A percentile compares a stretch with the other conserved stretches of the same genome.
Conservation (phyloP, 2,329 filamentous ascomycete genomes). For the Chalaropsis thielavioides region DNA sequence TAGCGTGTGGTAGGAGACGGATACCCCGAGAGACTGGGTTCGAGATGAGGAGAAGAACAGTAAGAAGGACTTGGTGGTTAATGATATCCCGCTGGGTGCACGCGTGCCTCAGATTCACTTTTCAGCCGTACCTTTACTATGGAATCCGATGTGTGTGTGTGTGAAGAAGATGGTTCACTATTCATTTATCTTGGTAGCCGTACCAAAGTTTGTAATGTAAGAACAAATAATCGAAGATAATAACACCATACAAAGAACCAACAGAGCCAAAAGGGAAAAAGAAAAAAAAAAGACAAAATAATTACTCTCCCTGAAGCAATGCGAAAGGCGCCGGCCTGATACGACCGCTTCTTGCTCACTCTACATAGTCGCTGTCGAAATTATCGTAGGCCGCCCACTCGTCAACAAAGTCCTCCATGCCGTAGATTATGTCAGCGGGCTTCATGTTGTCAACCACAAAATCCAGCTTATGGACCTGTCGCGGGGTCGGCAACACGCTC, state of each 20-base stretch:
- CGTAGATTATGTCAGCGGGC: constrained; percentile 50
- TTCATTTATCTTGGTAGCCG: too few species aligned
- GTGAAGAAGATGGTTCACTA: too few species aligned
- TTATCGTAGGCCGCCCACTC: constrained; percentile 36
- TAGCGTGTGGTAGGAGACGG: neutral
- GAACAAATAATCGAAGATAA: too few species aligned
- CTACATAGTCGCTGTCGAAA: constrained; percentile 25
- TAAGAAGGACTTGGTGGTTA: constrained; percentile 5
- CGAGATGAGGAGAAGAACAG: too few species aligned
- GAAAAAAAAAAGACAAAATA: too few species aligned
- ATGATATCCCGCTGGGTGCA: constrained; percentile 13
- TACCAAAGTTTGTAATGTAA: too few species aligned
- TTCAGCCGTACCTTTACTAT: neutral
- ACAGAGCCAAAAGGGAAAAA: too few species aligned
- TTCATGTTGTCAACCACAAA: constrained; percentile 50
- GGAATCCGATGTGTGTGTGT: neutral
- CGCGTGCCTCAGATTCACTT: neutral
- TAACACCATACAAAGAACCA: too few species aligned
- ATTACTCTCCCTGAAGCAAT: too few species aligned
- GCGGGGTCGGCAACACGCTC: neutral
- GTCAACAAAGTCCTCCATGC: constrained; percentile 58
- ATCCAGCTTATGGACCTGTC: neutral
- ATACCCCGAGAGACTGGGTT: neutral
- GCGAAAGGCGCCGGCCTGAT: neutral
- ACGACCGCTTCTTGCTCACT: neutral